Conservation (phyloP, 108 stramenopile genomes). For the Fragilariopsis cylindrus region DNA sequence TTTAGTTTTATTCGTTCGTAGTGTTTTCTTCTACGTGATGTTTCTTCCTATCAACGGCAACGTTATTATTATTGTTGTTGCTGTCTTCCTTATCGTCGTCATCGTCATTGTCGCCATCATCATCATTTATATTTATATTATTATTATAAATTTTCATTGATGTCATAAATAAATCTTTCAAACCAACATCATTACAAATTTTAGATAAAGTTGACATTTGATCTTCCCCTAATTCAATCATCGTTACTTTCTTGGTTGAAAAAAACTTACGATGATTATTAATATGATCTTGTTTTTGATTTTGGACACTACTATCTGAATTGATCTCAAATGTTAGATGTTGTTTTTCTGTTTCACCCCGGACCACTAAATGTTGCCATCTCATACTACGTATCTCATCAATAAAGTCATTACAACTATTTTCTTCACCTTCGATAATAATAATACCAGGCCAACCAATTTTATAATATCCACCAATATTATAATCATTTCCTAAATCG, state of each 20-base stretch:
- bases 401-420: conserved; percentile 55
- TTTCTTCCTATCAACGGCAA: not conserved
- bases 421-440: conserved; percentile 69
- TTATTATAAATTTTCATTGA: conserved; percentile 65
- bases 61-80: not conserved
- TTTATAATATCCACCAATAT: conserved; percentile 74
- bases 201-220: conserved; percentile 68
- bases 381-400: conserved; percentile 65
- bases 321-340: conserved; percentile 11
- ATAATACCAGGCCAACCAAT: conserved; percentile 86
- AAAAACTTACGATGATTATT: conserved; percentile 42
- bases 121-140: not conserved
- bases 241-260: conserved; percentile 35
- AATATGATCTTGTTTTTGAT: not conserved
- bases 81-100: not conserved
- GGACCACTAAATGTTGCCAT: conserved; percentile 79
- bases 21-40: not conserved
- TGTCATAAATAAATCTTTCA: conserved; percentile 67
- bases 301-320: conserved; percentile 16
- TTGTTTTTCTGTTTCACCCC: conserved; percentile 59
- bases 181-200: conserved; percentile 59
- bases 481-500: conserved; percentile 52
- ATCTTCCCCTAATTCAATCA: conserved; percentile 25
- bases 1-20: not conserved
- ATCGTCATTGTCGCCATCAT: not conserved